Percentiles rank a stretch among this genome's conserved stretches.
phyloP scores from a whole-genome alignment of 306 rosid species.

The Lagenaria siceraria region DNA sequence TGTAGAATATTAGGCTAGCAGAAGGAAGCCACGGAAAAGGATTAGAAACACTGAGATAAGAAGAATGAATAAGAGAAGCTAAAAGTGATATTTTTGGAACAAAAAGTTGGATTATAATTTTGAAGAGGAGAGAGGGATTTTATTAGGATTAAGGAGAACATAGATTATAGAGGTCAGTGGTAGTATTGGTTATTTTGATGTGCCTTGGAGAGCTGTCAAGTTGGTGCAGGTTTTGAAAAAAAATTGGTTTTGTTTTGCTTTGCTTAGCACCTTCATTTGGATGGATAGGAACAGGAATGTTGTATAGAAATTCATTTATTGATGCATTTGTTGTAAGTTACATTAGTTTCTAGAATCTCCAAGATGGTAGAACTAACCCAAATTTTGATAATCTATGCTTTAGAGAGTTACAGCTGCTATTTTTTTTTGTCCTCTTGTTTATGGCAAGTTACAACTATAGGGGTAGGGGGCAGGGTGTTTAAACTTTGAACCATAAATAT shows the following conservation, averaged over 20 bases:
- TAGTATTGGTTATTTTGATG: neutral
- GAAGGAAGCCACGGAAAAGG: neutral
- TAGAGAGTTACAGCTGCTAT: neutral
- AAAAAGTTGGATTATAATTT: neutral
- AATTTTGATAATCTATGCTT: neutral
- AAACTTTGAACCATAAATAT: neutral
- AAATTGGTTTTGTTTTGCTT: neutral
- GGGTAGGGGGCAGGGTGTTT: neutral
- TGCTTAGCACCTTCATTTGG: neutral
- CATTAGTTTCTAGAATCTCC: neutral
- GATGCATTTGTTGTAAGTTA: constrained; percentile 35
- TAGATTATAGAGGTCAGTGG: neutral
- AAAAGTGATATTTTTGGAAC: neutral
- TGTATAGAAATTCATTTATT: constrained; percentile 73
- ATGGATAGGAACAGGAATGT: constrained; percentile 13
- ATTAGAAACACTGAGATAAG: neutral
- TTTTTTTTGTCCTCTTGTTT: neutral
- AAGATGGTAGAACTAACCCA: neutral
- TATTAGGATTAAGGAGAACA: neutral
- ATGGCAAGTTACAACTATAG: neutral
- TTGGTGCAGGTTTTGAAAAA: neutral
- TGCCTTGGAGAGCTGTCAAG: neutral
- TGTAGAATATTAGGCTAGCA: neutral
- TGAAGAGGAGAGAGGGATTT: neutral
- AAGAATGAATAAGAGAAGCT: neutral